Percentiles rank a stretch among this genome's conserved stretches.
Evolutionary conservation across 805 yeast genomes (phyloP).

Genomic region (Teunomyces lycoperdinae): DNA sequence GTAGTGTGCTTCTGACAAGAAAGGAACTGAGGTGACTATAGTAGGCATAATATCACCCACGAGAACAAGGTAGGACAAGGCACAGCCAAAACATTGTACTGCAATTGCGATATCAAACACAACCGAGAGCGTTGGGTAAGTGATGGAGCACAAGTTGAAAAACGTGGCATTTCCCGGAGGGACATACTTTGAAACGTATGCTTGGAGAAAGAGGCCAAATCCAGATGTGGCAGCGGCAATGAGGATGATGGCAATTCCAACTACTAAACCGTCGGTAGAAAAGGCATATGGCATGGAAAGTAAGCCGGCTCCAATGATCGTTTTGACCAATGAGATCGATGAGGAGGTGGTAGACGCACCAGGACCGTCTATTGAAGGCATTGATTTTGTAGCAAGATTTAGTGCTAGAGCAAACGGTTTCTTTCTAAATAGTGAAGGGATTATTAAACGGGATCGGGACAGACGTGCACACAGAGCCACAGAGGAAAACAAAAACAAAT

Average conservation of each 20-base stretch:
- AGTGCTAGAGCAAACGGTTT: no score
- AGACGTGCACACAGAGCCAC: background rate
- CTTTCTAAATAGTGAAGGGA: no score
- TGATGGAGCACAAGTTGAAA: slow-evolving; percentile 59
- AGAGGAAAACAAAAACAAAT: no score
- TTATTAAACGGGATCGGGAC: background rate
- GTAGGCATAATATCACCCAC: slow-evolving; percentile 71
- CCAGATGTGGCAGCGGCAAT: slow-evolving; percentile 66
- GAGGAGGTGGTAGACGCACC: slow-evolving; percentile 59
- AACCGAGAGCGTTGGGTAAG: slow-evolving; percentile 59
- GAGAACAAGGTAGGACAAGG: slow-evolving; percentile 64
- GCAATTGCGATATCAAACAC: slow-evolving; percentile 68
- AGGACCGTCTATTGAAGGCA: slow-evolving; percentile 19
- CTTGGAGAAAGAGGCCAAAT: slow-evolving; percentile 64
- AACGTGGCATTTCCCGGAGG: slow-evolving; percentile 65
- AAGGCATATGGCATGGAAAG: slow-evolving; percentile 72
- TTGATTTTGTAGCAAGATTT: background rate
- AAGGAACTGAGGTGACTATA: slow-evolving; percentile 32
- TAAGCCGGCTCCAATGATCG: slow-evolving; percentile 66
- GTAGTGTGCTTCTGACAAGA: slow-evolving; percentile 17
- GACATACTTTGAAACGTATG: slow-evolving; percentile 48
- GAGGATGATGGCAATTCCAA: slow-evolving; percentile 49
- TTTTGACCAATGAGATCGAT: slow-evolving; percentile 51
- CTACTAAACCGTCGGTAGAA: slow-evolving; percentile 44
- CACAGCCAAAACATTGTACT: slow-evolving; percentile 69